These are phyloP conservation scores for Penicillium cinerascens DNA, from an alignment of 495 filamentous ascomycete species.

Conservation along the genomic window DNA sequence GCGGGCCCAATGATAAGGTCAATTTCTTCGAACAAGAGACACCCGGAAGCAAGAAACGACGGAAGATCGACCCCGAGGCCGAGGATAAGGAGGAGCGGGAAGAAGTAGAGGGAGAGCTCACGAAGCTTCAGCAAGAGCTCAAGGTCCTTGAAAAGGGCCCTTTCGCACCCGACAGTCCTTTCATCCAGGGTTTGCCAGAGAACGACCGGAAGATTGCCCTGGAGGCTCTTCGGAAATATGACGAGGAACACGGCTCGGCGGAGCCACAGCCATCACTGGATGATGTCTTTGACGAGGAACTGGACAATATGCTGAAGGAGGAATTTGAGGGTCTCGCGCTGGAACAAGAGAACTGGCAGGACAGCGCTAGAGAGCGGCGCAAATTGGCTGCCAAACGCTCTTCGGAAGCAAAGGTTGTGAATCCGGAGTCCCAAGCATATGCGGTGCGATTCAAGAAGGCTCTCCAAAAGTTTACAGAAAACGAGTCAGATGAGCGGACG, in stretches of 20 bases:
- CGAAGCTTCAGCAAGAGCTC: conserved; percentile 55
- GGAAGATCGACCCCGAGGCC: conserved; percentile 48
- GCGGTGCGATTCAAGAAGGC: conserved; percentile 31
- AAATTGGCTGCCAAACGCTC: conserved; percentile 18
- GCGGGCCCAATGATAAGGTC: conserved; percentile 43
- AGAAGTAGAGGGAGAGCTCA: conserved; percentile 42
- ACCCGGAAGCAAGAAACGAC: conserved; percentile 29
- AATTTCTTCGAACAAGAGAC: conserved; percentile 43
- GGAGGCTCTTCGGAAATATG: conserved; percentile 42
- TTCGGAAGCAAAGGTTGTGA: conserved; percentile 20
- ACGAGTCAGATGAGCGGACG: conserved; percentile 23
- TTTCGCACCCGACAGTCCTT: conserved; percentile 39
- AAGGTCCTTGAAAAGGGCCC: conserved; percentile 41
- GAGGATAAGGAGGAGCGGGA: conserved; percentile 46
- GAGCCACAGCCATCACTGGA: conserved; percentile 27
- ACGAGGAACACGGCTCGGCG: conserved; percentile 27
- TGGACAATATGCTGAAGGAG: conserved; percentile 40
- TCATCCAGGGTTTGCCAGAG: conserved; percentile 40
- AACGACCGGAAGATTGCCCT: conserved; percentile 39
- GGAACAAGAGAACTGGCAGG: conserved; percentile 41
- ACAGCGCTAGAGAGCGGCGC: conserved; percentile 15
- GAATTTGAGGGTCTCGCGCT: conserved; percentile 39
- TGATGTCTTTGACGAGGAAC: conserved; percentile 44
- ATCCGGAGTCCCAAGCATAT: conserved; percentile 30
- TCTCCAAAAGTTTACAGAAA: conserved; percentile 23